Evolutionary conservation across 2,329 filamentous ascomycete species (phyloP), one percentile per base, ranked within the genome.

Genomic region (Hirsutella minnesotensis): DNA sequence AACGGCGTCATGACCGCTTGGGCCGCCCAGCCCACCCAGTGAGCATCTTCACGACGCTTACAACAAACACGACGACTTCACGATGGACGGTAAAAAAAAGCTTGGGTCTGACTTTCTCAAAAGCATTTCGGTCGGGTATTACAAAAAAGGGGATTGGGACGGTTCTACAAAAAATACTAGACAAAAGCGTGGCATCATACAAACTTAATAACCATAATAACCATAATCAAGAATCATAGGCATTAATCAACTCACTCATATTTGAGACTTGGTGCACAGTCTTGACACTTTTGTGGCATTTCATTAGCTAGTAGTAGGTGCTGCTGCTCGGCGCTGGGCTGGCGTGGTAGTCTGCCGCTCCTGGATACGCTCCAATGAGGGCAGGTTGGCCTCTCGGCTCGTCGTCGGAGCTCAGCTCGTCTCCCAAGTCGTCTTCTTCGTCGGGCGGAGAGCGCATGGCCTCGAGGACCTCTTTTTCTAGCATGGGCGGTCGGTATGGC

Each of bases 401-500:
- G 12, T 65, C 62, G 29, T 65, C 64, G 12, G 64, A 67, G 49
- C 64, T 67, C 43, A 55, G 40, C 22, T 59, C 53, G 4, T 48
- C 56, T 16, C 58, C 52, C 9, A 57, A 50, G 41, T 66, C 64
- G 5, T 66, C 64, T 4, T 56, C 54, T 13, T 51, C 51, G 5
- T 61, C 57, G 12, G 63, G 63, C 0, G 56, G 55, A 4, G 56
- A 56, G 4, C 74, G 67, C 75, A 81, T 79, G 2, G 66, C 64
- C 40, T 81, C 75, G 10, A 96, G 64, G 0, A 75, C 66, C 22
- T 80, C 73, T 10, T 72, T 67, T 36, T 83, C 83, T 10, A 95
- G 63, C 1, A 64, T 59, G 0, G 83, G 83, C 1, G 78, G 74
- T 7, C 73, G 67, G 52, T 80, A 95, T 1, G 77, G 69, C 53